Conservation (phyloP, 106 monocot genomes). For the Alisma plantagoaquatica region DNA sequence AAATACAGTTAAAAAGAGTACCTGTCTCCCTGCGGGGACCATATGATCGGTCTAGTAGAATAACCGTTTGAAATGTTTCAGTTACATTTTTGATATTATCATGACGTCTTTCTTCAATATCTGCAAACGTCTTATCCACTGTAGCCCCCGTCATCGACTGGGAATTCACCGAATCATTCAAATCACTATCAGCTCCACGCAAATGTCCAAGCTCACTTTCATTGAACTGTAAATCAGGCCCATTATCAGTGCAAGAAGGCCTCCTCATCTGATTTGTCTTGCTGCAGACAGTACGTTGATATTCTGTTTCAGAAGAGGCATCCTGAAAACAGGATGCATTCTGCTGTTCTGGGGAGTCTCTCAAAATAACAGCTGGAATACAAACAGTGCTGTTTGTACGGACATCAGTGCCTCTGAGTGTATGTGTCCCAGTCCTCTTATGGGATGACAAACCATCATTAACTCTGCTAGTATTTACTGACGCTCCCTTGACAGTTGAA, state of each 20-base stretch:
- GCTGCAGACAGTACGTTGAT: conserved; percentile 1
- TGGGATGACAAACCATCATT: conserved; percentile 15
- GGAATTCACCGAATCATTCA: conserved; percentile 8
- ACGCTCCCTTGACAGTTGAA: conserved; percentile 19
- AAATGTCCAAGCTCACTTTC: conserved; percentile 9
- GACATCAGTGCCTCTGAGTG: conserved; percentile 14
- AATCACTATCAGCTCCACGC: conserved; percentile 10
- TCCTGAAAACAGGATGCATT: conserved; percentile 13
- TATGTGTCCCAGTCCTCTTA: conserved; percentile 27
- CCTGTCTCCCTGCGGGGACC: conserved; percentile 23
- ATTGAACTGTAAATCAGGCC: conserved; percentile 10
- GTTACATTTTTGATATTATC: conserved; percentile 13
- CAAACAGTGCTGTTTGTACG: conserved; percentile 23
- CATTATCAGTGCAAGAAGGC: conserved; percentile 15
- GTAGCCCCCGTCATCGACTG: conserved; percentile 6
- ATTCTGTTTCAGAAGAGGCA: conserved; percentile 1
- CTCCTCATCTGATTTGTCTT: conserved; percentile 12
- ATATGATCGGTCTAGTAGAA: conserved; percentile 26
- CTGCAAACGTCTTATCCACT: conserved; percentile 12
- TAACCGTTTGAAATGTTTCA: conserved; percentile 35
- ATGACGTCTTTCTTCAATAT: conserved; percentile 8
- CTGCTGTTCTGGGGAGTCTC: conserved; percentile 20
- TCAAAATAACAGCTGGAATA: conserved; percentile 44
- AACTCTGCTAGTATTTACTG: conserved; percentile 9
- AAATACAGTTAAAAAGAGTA: conserved; percentile 8